Conservation (phyloP, 768 basidiomycete genomes). For the Mycena crocata region DNA sequence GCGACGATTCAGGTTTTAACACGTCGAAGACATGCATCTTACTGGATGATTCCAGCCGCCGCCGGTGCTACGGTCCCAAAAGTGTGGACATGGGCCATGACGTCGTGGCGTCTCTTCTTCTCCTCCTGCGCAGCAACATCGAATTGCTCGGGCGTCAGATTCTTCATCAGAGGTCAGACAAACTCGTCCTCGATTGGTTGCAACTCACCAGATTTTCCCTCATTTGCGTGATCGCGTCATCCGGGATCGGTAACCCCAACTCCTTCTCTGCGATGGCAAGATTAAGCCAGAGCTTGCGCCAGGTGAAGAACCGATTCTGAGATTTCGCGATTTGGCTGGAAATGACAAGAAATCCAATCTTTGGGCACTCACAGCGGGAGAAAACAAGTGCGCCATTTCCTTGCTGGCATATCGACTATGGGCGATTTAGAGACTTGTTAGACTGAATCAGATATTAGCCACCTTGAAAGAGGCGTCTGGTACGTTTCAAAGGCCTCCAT, state of each 20-base stretch:
- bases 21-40: conserved; percentile 39
- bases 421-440: background rate
- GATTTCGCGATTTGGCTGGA: background rate
- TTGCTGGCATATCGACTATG: conserved; percentile 97
- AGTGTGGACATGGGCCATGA: conserved; percentile 99
- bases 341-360: conserved; percentile 1
- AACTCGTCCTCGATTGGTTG: background rate
- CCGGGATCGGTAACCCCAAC: conserved; percentile 89
- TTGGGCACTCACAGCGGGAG: conserved; percentile 75
- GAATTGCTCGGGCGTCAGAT: conserved; percentile 90
- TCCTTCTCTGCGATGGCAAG: conserved; percentile 97
- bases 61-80: conserved; percentile 94
- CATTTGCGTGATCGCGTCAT: conserved; percentile 96
- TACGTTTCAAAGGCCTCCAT: conserved; percentile 74
- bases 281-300: conserved; percentile 95
- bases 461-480: conserved; percentile 88
- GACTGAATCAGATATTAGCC: background rate
- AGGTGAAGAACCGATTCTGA: conserved; percentile 94
- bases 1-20: background rate
- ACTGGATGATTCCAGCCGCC: conserved; percentile 97
- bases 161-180: conserved; percentile 52
- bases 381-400: conserved; percentile 98
- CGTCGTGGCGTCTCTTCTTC: conserved; percentile 97
- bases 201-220: conserved; percentile 82
- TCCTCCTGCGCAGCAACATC: conserved; percentile 93